Conservation (phyloP, 2,329 filamentous ascomycete species). For the Penicillium capsulatum region DNA sequence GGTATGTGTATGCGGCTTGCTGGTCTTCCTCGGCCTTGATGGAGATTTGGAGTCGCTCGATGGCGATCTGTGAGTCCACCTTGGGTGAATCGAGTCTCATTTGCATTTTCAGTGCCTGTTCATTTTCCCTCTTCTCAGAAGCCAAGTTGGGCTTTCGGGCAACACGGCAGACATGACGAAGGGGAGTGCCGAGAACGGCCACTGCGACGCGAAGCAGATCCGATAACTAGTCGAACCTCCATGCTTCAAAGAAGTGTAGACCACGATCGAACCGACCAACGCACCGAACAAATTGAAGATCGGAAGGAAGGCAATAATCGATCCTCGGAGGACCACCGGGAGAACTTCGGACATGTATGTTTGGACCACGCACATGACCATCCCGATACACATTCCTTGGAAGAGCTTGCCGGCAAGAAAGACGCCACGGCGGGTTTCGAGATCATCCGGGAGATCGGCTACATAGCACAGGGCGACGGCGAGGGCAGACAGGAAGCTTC, state of each 20-base stretch:
- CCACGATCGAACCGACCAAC: constrained; percentile 36
- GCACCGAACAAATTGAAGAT: constrained; percentile 48
- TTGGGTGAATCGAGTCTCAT: constrained; percentile 5
- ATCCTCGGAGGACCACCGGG: constrained; percentile 43
- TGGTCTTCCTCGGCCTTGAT: constrained; percentile 41
- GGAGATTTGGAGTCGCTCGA: constrained; percentile 11
- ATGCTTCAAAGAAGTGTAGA: constrained; percentile 31
- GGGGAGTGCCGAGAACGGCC: constrained; percentile 45
- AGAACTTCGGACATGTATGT: constrained; percentile 51
- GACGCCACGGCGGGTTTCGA: constrained; percentile 29
- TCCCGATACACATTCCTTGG: constrained; percentile 45
- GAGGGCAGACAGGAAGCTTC: constrained; percentile 34
- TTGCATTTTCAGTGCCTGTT: constrained; percentile 26
- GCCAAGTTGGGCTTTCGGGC: constrained; percentile 49
- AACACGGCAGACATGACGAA: constrained; percentile 44
- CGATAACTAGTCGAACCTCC: constrained; percentile 11
- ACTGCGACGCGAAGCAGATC: constrained; percentile 45
- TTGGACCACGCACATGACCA: constrained; percentile 40
- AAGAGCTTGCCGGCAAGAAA: constrained; percentile 46
- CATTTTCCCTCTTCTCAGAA: constrained; percentile 41
- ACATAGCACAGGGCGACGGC: constrained; percentile 27
- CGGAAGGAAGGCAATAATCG: constrained; percentile 47
- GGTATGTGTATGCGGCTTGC: constrained; percentile 27
- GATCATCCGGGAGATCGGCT: constrained; percentile 15
- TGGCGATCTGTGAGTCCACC: constrained; percentile 6